phyloP scores from a whole-genome alignment of 768 basidiomycete genomes.

The Coprinopsis sp. region DNA sequence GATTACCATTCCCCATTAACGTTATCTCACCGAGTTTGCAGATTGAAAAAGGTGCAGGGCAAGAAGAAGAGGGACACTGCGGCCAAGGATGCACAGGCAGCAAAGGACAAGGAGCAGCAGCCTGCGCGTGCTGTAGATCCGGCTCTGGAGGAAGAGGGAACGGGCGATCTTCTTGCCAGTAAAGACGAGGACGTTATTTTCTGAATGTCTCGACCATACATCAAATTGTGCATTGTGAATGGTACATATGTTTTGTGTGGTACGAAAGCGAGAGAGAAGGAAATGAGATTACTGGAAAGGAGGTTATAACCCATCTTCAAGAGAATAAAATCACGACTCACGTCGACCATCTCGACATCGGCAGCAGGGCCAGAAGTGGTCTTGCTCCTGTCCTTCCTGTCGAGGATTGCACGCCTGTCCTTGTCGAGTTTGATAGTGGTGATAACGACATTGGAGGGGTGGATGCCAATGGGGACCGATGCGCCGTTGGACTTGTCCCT shows the following conservation, averaged over 20 bases:
- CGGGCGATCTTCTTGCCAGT: constrained; percentile 63
- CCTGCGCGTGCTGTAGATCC: constrained; percentile 24
- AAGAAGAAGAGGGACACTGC: constrained; percentile 90
- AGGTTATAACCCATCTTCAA: constrained; percentile 20
- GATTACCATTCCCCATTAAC: background rate
- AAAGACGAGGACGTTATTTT: constrained; percentile 96
- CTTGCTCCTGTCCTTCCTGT: constrained; percentile 82
- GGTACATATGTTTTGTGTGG: constrained; percentile 62
- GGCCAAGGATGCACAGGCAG: constrained; percentile 25
- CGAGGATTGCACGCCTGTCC: constrained; percentile 83
- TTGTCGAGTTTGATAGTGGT: constrained; percentile 90
- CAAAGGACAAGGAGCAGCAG: constrained; percentile 21
- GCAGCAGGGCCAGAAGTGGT: constrained; percentile 37
- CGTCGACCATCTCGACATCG: constrained; percentile 80
- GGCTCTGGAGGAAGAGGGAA: constrained; percentile 26
- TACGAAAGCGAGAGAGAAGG: constrained; percentile 20
- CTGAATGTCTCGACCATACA: constrained; percentile 43
- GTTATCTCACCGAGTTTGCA: constrained; percentile 23
- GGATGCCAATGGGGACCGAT: constrained; percentile 87
- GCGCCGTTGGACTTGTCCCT: constrained; percentile 98
- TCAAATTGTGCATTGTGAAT: constrained; percentile 57
- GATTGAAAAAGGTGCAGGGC: constrained; percentile 94
- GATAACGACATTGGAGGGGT: constrained; percentile 96
- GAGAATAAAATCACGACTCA: constrained; percentile 36
- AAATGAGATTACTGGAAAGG: constrained; percentile 11